Base-by-base conservation (phyloP, 1,284 basidiomycete genomes). In the Microbotryum silenes-acaulis region DNA sequence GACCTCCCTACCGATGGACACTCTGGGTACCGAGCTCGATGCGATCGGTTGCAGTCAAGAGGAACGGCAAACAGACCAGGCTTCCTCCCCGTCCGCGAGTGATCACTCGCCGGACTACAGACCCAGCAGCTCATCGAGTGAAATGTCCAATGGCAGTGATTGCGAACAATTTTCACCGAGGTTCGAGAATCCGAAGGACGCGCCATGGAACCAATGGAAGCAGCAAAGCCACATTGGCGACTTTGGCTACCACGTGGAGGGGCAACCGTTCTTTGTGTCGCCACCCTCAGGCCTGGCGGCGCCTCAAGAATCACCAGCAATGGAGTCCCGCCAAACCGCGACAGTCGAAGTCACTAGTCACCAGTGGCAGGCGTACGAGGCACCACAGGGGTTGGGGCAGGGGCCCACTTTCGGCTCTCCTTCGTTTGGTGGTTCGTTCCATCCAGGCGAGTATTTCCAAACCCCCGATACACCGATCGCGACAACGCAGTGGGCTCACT, bases 331-430 rank as follows among this genome's bases (percentile, higher is more conserved):
- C 44, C 14, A n/a, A 37, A 44, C 14, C 23, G 14, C 31, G 33
- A 14, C 10, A 16, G 50, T 7, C 18, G 23, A 14, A 51, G 31
- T 31, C n/a, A 42, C 31, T 6, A 21, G 33, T 18, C 56, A 9
- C 16, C 21, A 27, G 4, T 29, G 23, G 27, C 48, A 31, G 16
- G 10, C 21, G 47, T 50, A 31, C 23, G 9, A 20, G 27, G 18
- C 16, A 6, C 21, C 46, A 42, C 16, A 8, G n/a, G 47, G 46
- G 4, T 20, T 16, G 4, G 20, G 12, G 21, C 14, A 51, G 23
- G 29, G 47, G 6, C 53, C 56, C 23, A 47, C 59, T 2, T 63
- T 63, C 27, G 57, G 54, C 4, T 61, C 64, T 20, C 21, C 64
- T 8, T 59, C 50, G 4, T 63, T 59, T 20, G 61, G 54, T 18